Base-by-base conservation (phyloP, 1,284 basidiomycete species). In the Heterobasidion occidentale region DNA sequence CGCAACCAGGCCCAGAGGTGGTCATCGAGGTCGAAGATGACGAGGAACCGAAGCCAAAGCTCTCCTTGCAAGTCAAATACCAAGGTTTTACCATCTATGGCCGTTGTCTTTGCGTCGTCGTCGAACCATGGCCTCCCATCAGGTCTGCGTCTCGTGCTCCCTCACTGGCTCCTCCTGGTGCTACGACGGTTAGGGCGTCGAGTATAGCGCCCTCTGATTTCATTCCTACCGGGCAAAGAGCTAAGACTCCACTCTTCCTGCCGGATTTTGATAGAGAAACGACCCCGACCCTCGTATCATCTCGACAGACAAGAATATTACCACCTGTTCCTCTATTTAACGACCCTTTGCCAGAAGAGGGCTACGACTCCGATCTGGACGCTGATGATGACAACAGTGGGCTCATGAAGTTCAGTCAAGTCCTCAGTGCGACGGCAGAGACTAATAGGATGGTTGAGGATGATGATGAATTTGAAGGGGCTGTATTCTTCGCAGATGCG, bases 401-500 rank as follows among this genome's bases (percentile, higher is more conserved):
- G 7, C 83, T 91, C 77, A 79, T 90, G 71, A 74, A 76, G 52
- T 86, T 90, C 63, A 91, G 86, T 65, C 88, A 91, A 65, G 72
- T 79, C n/a, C 71, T 91, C 50, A 79, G 79, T 58, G 74, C 79
- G 36, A 74, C 77, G 8, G 81, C 82, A 17, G 78, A 81, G 47
- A 70, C 76, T 60, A 71, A 77, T 53, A 74, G 78, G 2, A 74
- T 74, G 34, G 77, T 79, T 20, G 85, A 88, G n/a, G 83, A 85
- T 54, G 86, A 88, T 33, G 86, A 90, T 53, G 86, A 88, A 53
- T 80, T 86, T 62, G 87, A 89, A 57, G 84, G 82, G 27, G 79
- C 78, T 9, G 77, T 84, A 46, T 79, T 91, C 51, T 88, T 90
- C 60, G 89, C 86, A 14, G 88, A 91, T 68, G 89, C 88, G 38